Percentiles rank a stretch among this genome's conserved stretches.
phyloP scores from a whole-genome alignment of 208 protist species.

The Tetramitus jugosus region DNA sequence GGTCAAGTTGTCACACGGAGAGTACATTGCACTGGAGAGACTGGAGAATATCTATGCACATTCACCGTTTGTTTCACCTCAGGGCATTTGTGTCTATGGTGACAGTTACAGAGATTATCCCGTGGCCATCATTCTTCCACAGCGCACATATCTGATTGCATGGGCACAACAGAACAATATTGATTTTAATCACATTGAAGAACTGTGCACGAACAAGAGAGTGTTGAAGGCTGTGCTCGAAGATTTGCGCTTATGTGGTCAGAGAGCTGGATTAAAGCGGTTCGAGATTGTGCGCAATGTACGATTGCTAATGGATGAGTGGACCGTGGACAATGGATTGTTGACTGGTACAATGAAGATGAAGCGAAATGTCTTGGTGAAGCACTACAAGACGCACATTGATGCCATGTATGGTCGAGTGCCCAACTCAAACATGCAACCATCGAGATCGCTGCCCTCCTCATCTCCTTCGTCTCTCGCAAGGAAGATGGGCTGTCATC shows the following conservation, averaged over 20 bases:
- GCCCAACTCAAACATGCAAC: too few relatives aligned
- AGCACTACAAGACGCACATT: neutral
- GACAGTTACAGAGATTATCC: slow-evolving; percentile 24
- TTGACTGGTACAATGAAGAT: neutral
- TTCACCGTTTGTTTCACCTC: slow-evolving; percentile 25
- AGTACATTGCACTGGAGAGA: slow-evolving; percentile 73
- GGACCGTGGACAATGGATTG: neutral
- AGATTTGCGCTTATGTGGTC: neutral
- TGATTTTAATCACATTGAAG: neutral
- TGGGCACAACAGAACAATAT: slow-evolving; percentile 12
- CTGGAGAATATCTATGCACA: slow-evolving; percentile 37
- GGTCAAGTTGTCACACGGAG: slow-evolving; percentile 68
- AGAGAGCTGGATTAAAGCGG: neutral
- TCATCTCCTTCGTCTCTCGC: too few relatives aligned
- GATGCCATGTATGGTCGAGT: slow-evolving; percentile 18
- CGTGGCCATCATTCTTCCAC: slow-evolving; percentile 17
- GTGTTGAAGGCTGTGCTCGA: slow-evolving; percentile 4
- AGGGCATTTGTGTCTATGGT: slow-evolving; percentile 25
- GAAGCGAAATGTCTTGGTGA: neutral
- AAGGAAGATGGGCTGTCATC: too few relatives aligned
- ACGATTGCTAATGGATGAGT: neutral
- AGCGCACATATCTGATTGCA: neutral
- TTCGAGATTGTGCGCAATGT: neutral
- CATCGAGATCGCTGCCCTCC: too few relatives aligned
- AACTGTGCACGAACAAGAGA: slow-evolving; percentile 23